Evolutionary conservation across 1,139 yeast genomes (phyloP).

Genomic region (Hyphopichia fennica): DNA sequence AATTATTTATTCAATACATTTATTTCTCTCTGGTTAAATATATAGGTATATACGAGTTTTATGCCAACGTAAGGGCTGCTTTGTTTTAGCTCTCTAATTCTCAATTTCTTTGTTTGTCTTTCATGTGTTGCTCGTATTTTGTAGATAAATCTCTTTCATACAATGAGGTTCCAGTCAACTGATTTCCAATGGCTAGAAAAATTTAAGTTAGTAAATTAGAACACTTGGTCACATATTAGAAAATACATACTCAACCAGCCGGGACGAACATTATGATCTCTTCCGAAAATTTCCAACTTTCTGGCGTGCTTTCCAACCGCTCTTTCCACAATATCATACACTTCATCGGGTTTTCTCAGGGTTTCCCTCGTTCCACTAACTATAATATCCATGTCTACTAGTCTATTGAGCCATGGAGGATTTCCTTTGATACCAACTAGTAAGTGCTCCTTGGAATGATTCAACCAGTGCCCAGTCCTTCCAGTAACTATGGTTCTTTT

Average conservation of each 20-base stretch:
- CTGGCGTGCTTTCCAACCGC: constrained; percentile 74
- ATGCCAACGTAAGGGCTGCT: too few relatives aligned
- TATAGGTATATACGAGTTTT: too few relatives aligned
- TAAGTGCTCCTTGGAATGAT: constrained; percentile 90
- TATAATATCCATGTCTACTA: constrained; percentile 71
- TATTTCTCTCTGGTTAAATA: too few relatives aligned
- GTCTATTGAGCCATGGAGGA: constrained; percentile 69
- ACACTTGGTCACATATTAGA: background rate
- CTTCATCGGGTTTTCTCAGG: constrained; percentile 87
- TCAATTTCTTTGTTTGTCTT: too few relatives aligned
- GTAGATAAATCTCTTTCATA: constrained; percentile 56
- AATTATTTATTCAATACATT: too few relatives aligned
- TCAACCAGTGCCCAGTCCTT: constrained; percentile 94
- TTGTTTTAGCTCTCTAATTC: too few relatives aligned
- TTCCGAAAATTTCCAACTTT: constrained; percentile 85
- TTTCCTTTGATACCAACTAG: constrained; percentile 81
- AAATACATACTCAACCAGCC: constrained; percentile 69
- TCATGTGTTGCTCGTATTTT: constrained; percentile 23
- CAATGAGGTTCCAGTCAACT: constrained; percentile 60
- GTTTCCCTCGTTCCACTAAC: constrained; percentile 87
- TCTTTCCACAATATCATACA: constrained; percentile 82
- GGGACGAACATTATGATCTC: constrained; percentile 79
- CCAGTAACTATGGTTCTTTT: constrained; percentile 91
- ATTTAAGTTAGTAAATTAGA: constrained; percentile 9
- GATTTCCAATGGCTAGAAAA: constrained; percentile 67